Conservation (phyloP, 441 rosid genomes). For the Flueggea neowawraea region DNA sequence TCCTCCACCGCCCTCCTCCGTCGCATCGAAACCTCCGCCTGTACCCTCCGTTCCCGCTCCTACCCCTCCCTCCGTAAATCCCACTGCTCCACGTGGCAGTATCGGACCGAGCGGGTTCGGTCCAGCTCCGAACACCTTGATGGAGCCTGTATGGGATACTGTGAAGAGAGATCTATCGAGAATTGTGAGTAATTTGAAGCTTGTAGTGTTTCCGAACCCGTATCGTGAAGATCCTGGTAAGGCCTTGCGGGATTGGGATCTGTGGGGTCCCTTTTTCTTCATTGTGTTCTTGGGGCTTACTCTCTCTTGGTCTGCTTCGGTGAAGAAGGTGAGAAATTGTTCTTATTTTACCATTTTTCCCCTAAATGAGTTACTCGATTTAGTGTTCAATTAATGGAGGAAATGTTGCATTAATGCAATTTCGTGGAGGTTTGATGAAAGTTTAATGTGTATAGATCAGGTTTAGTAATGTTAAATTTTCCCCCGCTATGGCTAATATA, state of each 20-base stretch:
- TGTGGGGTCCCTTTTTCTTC: conserved; percentile 97
- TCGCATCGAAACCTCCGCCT: conserved; percentile 25
- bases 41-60: conserved; percentile 43
- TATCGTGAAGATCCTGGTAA: conserved; percentile 91
- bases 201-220: conserved; percentile 94
- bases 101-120: conserved; percentile 56
- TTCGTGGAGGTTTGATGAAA: no score
- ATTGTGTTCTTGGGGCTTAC: conserved; percentile 86
- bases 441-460: no score
- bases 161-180: conserved; percentile 94
- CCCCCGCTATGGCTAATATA: no score
- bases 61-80: conserved; percentile 16
- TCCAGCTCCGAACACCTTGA: conserved; percentile 72
- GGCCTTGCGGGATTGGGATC: conserved; percentile 98
- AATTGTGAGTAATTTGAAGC: conserved; percentile 92
- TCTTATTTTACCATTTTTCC: neutral
- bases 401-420: no score
- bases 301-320: conserved; percentile 95
- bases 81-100: conserved; percentile 2
- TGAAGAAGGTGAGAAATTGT: conserved; percentile 53
- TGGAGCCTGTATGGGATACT: conserved; percentile 97
- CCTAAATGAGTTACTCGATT: no score
- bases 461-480: no score
- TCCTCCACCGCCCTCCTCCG: conserved; percentile 31
- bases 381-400: no score